Conservation (phyloP, 192 early-diverging fungal species). For the Coemansia sp. region DNA sequence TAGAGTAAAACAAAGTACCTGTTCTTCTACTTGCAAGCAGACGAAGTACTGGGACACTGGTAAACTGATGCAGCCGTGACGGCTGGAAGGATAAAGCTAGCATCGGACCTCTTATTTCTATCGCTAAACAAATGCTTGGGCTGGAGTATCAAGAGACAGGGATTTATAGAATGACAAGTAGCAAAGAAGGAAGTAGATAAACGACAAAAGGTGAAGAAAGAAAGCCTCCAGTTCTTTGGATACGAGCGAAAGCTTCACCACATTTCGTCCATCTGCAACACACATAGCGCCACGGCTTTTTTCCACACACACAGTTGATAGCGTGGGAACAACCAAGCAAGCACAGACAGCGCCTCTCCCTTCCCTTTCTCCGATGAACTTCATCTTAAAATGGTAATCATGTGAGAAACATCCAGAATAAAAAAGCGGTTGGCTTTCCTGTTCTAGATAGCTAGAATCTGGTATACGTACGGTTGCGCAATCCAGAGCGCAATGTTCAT, state of each 20-base stretch:
- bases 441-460: background rate
- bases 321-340: conserved; percentile 23
- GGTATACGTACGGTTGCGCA: conserved; percentile 36
- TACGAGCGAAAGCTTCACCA: background rate
- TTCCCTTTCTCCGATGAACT: background rate
- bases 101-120: background rate
- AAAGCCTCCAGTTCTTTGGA: background rate
- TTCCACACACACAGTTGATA: background rate
- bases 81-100: background rate
- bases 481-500: conserved; percentile 41
- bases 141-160: too few relatives aligned
- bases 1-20: conserved; percentile 1
- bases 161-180: background rate
- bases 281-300: conserved; percentile 1
- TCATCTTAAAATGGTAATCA: conserved; percentile 3
- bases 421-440: too few relatives aligned
- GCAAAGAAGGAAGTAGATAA: background rate
- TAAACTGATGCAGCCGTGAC: background rate
- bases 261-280: background rate
- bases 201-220: background rate
- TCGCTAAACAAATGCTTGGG: background rate
- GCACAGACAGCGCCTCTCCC: background rate
- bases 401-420: background rate
- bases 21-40: background rate
- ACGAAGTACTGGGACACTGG: background rate